Evolutionary conservation across 2,329 filamentous ascomycete genomes (phyloP).

Genomic region (Monilinia fructicola): DNA sequence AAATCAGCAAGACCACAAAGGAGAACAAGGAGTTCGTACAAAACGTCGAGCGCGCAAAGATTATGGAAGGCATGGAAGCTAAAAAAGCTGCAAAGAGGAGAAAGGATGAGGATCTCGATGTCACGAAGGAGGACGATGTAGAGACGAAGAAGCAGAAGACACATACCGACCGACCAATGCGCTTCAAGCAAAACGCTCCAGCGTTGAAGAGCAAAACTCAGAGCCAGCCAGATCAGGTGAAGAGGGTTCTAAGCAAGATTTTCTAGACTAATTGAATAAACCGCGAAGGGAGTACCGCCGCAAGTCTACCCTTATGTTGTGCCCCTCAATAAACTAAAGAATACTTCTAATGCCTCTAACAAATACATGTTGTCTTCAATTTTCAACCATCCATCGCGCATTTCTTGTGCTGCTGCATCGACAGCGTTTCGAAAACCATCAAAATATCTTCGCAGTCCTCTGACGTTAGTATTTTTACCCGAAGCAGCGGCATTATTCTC

Average conservation of each 20-base stretch:
- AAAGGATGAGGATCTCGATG: constrained; percentile 38
- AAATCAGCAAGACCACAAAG: constrained; percentile 71
- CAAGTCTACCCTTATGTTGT: neutral
- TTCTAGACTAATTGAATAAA: constrained; percentile 47
- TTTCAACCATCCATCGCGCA: neutral
- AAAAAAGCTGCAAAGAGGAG: constrained; percentile 53
- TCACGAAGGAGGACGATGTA: constrained; percentile 32
- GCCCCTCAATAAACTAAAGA: constrained; percentile 13
- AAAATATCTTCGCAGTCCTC: constrained; percentile 13
- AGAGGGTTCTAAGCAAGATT: constrained; percentile 63
- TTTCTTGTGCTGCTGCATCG: constrained; percentile 17
- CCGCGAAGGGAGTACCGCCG: neutral
- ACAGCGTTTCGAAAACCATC: constrained; percentile 9
- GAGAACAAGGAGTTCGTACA: constrained; percentile 81
- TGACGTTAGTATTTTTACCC: neutral
- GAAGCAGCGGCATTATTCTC: constrained; percentile 5
- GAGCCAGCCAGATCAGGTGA: constrained; percentile 56
- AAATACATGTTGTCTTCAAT: constrained; percentile 5
- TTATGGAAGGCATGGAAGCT: constrained; percentile 70
- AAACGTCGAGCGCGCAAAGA: constrained; percentile 78
- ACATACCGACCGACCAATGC: constrained; percentile 45
- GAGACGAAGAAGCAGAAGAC: constrained; percentile 39
- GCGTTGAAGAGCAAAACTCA: constrained; percentile 50
- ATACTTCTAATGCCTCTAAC: constrained; percentile 10
- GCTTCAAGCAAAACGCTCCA: constrained; percentile 67